Percentiles rank a stretch among this genome's conserved stretches.
phyloP scores from a whole-genome alignment of 2,329 filamentous ascomycete genomes.

The Colletotrichum theobromicola region DNA sequence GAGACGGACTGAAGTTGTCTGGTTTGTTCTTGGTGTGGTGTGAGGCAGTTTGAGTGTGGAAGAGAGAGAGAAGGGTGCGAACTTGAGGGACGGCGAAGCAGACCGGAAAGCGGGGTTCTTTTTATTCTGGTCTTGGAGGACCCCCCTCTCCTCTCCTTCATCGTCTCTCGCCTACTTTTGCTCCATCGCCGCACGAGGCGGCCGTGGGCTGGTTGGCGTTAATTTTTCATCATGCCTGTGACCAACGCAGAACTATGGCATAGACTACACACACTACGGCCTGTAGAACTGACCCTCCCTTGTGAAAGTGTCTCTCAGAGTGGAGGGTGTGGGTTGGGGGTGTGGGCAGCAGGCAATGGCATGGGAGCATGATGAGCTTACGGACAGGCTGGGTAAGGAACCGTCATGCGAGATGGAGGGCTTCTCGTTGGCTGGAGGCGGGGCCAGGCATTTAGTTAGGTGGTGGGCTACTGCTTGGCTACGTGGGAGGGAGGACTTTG shows the following conservation, averaged over 20 bases:
- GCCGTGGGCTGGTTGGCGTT: background rate
- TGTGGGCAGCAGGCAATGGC: background rate
- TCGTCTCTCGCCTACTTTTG: background rate
- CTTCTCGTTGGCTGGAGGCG: conserved; percentile 18
- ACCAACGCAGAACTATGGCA: conserved; percentile 4
- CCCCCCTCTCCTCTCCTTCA: background rate
- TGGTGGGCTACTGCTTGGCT: background rate
- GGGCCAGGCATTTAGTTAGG: background rate
- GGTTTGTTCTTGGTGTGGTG: background rate
- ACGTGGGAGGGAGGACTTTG: background rate
- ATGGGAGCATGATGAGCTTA: conserved; percentile 8
- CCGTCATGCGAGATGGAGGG: conserved; percentile 18
- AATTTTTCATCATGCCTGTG: background rate
- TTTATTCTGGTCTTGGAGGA: background rate
- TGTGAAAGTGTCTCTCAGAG: background rate
- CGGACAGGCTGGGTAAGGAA: conserved; percentile 4
- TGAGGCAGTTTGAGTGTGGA: background rate
- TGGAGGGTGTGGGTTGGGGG: background rate
- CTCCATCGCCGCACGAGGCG: background rate
- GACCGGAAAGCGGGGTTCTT: conserved; percentile 5
- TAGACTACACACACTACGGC: background rate
- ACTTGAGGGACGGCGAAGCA: background rate
- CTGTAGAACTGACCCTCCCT: conserved; percentile 3
- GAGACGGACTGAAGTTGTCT: background rate
- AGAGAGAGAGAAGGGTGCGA: background rate